These are phyloP conservation scores for Mycena latifolia DNA, from an alignment of 768 basidiomycete species.

Conservation along the genomic window DNA sequence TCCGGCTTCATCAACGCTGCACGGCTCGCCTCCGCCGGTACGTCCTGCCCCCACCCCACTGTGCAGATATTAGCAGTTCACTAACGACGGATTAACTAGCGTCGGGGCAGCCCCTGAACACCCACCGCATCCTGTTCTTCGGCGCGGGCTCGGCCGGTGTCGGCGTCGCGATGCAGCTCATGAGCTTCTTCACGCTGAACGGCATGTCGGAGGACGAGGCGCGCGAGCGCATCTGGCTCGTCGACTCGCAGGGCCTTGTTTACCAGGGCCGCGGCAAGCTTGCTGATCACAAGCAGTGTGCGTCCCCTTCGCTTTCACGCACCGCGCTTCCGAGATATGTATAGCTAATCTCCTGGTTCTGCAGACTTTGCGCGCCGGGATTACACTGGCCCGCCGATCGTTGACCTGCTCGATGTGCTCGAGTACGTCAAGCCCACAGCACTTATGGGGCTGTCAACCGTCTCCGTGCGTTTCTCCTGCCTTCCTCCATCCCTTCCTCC, in stretches of 20 bases:
- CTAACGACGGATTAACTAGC: too few species aligned
- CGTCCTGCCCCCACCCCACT: background rate
- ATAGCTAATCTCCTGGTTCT: slow-evolving; percentile 14
- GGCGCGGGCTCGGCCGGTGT: slow-evolving; percentile 95
- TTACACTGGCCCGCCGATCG: slow-evolving; percentile 82
- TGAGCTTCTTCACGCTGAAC: slow-evolving; percentile 89
- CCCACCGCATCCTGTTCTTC: slow-evolving; percentile 91
- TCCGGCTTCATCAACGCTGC: slow-evolving; percentile 93
- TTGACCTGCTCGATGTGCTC: slow-evolving; percentile 80
- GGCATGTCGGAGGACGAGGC: slow-evolving; percentile 86
- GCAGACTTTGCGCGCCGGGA: slow-evolving; percentile 87
- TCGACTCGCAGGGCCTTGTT: slow-evolving; percentile 90
- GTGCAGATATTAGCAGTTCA: too few species aligned
- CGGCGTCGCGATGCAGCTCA: slow-evolving; percentile 90
- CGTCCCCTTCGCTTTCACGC: background rate
- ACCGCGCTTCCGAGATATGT: slow-evolving; percentile 7
- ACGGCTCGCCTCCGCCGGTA: slow-evolving; percentile 68
- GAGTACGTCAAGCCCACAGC: slow-evolving; percentile 89
- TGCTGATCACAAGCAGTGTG: slow-evolving; percentile 90
- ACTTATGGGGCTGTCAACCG: slow-evolving; percentile 91
- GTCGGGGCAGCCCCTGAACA: slow-evolving; percentile 73
- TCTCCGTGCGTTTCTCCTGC: too few species aligned
- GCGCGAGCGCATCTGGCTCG: slow-evolving; percentile 80
- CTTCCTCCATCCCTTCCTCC: too few species aligned
- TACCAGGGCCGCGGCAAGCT: slow-evolving; percentile 79